Evolutionary conservation across 148 eudicot species (phyloP), one percentile per base, ranked within the genome.

Genomic region (Camellia sinensis): DNA sequence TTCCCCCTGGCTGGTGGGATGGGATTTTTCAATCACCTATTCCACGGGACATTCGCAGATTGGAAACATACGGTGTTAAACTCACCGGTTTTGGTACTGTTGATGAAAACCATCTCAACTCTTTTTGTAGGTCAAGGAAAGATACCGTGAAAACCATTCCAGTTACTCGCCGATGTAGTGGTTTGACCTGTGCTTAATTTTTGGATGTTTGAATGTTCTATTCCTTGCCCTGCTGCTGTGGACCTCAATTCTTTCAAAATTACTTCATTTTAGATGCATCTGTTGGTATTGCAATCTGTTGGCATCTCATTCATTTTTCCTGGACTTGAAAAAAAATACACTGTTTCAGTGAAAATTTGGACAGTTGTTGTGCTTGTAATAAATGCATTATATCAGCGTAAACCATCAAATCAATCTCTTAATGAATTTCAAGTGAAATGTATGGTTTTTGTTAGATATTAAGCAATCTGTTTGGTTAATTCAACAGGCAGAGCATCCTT

Each of bases 1-100:
- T 94, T 59, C 93, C 98, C 10, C 97, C 95, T 0, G 98, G 86
- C 21, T 94, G 98, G 98, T 94, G 98, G 98, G 98, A 94, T 44
- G 95, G 95, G 62, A 85, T 87, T 37, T 90, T 91, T 92, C 98
- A 94, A 75, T 94, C 98, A 7, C 95, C 98, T 0, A 87, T 91
- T 68, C 82, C 91, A 9, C 91, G 98, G 5, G 98, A 94, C 29
- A 79, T 86, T 7, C 87, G 85, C 46, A 89, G 97, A 79, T 78
- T 94, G 81, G 92, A 88, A 84, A 60, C 82, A 5, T 94, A 89
- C 60, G 97, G 97, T 13, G 85, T 92, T 12, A 82, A 79, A 29
- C 84, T 94, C 43, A 82, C 89, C 6, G 88, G 91, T 67, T 83
- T 89, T 61, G 97, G 98, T 54, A 89, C 92, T 17, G 79, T 89